These are phyloP conservation scores for Chaetomiaceae sp. DNA, from an alignment of 2,329 filamentous ascomycete species.

Conservation along the genomic window DNA sequence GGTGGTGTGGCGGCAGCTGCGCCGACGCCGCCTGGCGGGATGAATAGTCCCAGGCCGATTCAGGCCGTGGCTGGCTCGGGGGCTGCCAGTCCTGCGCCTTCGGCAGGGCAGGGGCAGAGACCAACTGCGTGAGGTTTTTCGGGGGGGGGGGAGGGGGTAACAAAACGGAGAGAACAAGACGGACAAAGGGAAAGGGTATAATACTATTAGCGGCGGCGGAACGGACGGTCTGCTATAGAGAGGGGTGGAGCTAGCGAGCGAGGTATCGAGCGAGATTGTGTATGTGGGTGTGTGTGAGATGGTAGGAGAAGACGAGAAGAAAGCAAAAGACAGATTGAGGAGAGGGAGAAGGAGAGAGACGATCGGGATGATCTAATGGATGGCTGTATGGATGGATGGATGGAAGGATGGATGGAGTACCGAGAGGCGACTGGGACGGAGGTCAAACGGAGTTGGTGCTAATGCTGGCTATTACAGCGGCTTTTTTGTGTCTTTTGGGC, in stretches of 20 bases:
- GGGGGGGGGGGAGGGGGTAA: no score
- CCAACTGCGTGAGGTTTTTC: background rate
- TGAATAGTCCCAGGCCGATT: background rate
- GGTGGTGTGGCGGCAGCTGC: background rate
- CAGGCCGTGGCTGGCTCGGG: background rate
- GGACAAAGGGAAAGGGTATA: no score
- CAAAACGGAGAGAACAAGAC: no score
- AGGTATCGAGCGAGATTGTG: no score
- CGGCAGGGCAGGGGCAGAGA: background rate
- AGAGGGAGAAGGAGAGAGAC: no score
- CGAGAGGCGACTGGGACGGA: background rate
- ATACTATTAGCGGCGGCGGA: no score
- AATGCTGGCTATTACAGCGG: no score
- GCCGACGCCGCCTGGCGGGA: background rate
- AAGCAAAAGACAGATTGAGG: background rate
- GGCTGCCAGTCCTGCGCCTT: conserved; percentile 8
- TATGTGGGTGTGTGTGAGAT: no score
- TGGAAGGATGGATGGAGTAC: background rate
- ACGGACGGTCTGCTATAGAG: no score
- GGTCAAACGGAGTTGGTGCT: background rate
- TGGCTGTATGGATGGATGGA: background rate
- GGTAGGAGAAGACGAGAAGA: background rate
- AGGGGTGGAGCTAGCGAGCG: no score
- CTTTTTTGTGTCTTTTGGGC: no score
- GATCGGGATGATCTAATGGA: conserved; percentile 11